Evolutionary conservation across 208 protist species (phyloP).

Genomic region (Acanthamoeba royreba): DNA sequence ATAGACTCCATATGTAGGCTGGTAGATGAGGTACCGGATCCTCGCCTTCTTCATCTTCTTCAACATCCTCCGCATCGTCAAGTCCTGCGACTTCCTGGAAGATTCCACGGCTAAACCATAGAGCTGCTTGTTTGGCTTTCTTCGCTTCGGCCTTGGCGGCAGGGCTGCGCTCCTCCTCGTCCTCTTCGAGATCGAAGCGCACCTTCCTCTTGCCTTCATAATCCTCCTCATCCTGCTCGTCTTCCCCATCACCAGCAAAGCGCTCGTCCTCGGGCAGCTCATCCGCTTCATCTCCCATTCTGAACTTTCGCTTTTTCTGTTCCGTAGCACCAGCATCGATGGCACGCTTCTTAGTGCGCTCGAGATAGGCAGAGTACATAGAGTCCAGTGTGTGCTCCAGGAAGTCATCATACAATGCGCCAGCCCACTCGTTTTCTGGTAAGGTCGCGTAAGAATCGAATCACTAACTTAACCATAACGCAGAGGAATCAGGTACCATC

Average conservation of each 20-base stretch:
- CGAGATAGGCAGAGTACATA: background rate
- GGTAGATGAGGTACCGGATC: too few species aligned
- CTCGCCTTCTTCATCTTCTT: slow-evolving; percentile 33
- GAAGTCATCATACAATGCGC: background rate
- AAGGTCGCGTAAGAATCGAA: slow-evolving; percentile 83
- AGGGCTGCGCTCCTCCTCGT: slow-evolving; percentile 70
- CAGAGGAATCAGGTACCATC: slow-evolving; percentile 59
- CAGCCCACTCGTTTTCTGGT: slow-evolving; percentile 62
- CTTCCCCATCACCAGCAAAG: slow-evolving; percentile 68
- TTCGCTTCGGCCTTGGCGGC: slow-evolving; percentile 50
- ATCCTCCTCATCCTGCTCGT: slow-evolving; percentile 83
- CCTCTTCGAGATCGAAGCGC: slow-evolving; percentile 61
- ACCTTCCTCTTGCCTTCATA: background rate
- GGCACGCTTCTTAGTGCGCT: background rate
- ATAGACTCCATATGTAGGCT: too few species aligned
- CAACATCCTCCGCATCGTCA: slow-evolving; percentile 22
- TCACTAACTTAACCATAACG: slow-evolving; percentile 78
- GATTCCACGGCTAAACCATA: slow-evolving; percentile 47
- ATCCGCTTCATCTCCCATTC: background rate
- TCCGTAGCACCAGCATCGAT: background rate
- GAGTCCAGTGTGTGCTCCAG: background rate
- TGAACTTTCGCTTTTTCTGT: too few species aligned
- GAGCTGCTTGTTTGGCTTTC: slow-evolving; percentile 20
- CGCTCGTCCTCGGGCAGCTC: background rate
- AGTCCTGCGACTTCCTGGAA: slow-evolving; percentile 38